A percentile compares a stretch with the other conserved stretches of the same genome.
Evolutionary conservation across 2,329 filamentous ascomycete genomes (phyloP).

Genomic region (Pseudogymnoascus sp.): DNA sequence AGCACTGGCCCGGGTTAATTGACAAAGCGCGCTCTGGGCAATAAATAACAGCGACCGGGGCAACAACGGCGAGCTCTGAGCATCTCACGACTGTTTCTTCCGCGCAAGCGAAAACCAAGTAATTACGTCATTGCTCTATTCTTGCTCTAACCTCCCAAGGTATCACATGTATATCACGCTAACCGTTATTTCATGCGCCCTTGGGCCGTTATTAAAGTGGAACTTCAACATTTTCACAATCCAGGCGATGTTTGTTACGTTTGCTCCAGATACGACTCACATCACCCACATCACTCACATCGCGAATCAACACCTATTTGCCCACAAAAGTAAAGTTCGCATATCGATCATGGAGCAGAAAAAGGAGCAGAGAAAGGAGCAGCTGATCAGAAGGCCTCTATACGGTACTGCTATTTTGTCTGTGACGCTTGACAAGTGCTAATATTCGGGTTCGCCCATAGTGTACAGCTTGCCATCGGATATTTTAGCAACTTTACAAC

Average conservation of each 20-base stretch:
- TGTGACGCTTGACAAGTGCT: constrained; percentile 16
- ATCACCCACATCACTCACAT: neutral
- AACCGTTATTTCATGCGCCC: neutral
- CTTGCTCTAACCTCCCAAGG: constrained; percentile 3
- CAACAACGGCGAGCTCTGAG: neutral
- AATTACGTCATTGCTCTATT: neutral
- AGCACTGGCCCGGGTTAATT: neutral
- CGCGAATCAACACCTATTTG: neutral
- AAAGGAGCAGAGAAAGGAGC: constrained; percentile 30
- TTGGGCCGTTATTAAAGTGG: neutral
- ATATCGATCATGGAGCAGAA: neutral
- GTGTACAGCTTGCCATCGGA: constrained; percentile 29
- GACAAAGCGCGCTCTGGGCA: too few species aligned
- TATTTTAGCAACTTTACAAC: constrained; percentile 28
- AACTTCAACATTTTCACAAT: neutral
- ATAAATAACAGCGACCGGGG: neutral
- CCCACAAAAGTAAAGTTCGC: neutral
- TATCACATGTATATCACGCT: neutral
- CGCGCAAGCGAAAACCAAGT: neutral
- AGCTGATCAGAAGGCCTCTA: constrained; percentile 30
- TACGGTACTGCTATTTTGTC: constrained; percentile 28
- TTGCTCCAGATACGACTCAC: neutral
- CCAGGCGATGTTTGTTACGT: neutral
- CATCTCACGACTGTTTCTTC: neutral
- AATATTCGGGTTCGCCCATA: constrained; percentile 15